A percentile compares a stretch with the other conserved stretches of the same genome.
Conservation (phyloP, 768 basidiomycete genomes). For the Filobasidium wieringae region DNA sequence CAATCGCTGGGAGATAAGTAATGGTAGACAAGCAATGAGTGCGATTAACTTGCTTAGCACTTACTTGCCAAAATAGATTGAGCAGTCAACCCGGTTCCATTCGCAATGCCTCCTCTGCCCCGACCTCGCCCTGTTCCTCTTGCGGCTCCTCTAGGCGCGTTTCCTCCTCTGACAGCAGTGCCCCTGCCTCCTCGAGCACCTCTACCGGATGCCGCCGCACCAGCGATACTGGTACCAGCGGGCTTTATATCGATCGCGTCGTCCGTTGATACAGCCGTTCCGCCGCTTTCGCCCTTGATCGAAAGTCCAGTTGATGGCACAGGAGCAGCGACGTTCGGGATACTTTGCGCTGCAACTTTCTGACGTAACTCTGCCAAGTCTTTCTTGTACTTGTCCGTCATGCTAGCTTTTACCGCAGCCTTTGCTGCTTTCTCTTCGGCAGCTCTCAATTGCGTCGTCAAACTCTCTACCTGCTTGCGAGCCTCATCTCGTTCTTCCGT, state of each 20-base stretch:
- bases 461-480: background rate
- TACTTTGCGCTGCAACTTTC: background rate
- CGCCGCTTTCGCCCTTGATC: background rate
- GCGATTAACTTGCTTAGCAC: background rate
- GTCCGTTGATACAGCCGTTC: background rate
- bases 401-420: conserved; percentile 6
- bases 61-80: background rate
- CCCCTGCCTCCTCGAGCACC: background rate
- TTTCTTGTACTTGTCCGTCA: conserved; percentile 5
- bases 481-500: conserved; percentile 1
- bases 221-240: too few species aligned
- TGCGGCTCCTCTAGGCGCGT: background rate
- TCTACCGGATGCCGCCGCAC: background rate
- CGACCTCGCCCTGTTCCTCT: background rate
- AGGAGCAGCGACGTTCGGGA: background rate
- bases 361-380: background rate
- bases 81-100: background rate
- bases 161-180: background rate
- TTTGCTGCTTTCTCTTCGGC: conserved; percentile 9
- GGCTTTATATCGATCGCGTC: background rate
- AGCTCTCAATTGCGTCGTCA: conserved; percentile 1
- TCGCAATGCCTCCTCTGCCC: background rate
- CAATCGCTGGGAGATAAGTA: background rate
- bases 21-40: background rate
- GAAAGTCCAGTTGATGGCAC: background rate